Evolutionary conservation across 1,139 yeast species (phyloP), one percentile per base, ranked within the genome.

Genomic region (Pichia sp.): DNA sequence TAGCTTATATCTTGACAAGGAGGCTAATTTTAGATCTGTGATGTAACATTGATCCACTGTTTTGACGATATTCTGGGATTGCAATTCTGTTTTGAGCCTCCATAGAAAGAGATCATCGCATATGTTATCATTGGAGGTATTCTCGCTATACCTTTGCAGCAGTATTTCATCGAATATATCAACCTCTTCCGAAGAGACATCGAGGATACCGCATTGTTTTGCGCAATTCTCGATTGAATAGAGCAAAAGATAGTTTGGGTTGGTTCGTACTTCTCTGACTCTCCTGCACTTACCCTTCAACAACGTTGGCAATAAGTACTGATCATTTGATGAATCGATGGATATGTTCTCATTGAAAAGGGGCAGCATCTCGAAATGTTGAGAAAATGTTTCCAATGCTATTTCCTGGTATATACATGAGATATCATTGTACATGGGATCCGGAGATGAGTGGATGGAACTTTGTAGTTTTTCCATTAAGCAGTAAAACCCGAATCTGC

Each of bases 151-250:
- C 23, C 22, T 34, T 21, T 45, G 43, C 12, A 40, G 13, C 11
- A 42, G 22, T 24, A 38, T 28, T 7, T 38, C 46, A 44, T 43
- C 52, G 22, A 49, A 50, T 6, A 51, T 35, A 30, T 63, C 65
- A 17, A 58, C 51, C 36, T 54, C 56, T 33, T 56, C 60, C 3
- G 62, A 41, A 32, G 58, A 52, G 2, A 67, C 65, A 11, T 66
- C 47, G 1, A 57, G 47, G 5, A 29, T 29, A 4, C 60, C 61
- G 10, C 46, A 46, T 5, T 44, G 35, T 32, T 72, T 53, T 5
- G 69, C 62, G 17, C 57, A 53, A 45, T 53, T 65, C 48, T 72
- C 75, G 28, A 64, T 53, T 5, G 78, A 72, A 45, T 72, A 73
- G 25, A 67, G 52, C 27, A 67, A 53, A 22, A 73, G 57, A 38